These are phyloP conservation scores for Rauvolfia tetraphylla DNA, from an alignment of 257 asterid species.

Conservation along the genomic window DNA sequence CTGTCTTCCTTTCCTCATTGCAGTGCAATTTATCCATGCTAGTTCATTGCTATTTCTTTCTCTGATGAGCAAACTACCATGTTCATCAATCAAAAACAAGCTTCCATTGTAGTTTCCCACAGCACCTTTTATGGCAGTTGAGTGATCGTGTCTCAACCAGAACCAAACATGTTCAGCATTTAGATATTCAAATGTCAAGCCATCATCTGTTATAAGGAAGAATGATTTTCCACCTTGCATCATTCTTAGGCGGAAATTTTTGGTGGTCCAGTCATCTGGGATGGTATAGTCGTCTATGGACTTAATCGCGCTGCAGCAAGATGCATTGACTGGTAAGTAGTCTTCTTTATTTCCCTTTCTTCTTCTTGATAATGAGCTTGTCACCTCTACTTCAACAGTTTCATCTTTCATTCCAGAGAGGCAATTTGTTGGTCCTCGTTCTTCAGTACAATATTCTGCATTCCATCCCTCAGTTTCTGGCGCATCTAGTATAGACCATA, in stretches of 20 bases:
- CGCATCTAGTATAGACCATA: constrained; percentile 77
- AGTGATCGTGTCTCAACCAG: constrained; percentile 73
- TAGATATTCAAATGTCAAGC: constrained; percentile 57
- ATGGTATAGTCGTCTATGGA: constrained; percentile 24
- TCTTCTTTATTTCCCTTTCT: constrained; percentile 47
- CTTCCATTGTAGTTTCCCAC: constrained; percentile 80
- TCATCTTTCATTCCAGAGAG: constrained; percentile 67
- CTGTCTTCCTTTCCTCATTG: constrained; percentile 63
- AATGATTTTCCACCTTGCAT: constrained; percentile 73
- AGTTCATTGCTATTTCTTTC: constrained; percentile 57
- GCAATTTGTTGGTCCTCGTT: constrained; percentile 76
- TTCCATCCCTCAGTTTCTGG: constrained; percentile 97
- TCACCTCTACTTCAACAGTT: constrained; percentile 26
- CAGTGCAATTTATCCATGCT: constrained; percentile 77
- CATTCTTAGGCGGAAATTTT: constrained; percentile 50
- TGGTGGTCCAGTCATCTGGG: constrained; percentile 21
- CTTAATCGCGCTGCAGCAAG: constrained; percentile 24
- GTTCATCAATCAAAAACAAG: constrained; percentile 64
- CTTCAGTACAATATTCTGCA: constrained; percentile 75
- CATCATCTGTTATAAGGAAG: constrained; percentile 51
- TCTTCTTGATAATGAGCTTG: constrained; percentile 40
- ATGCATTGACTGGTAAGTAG: constrained; percentile 39
- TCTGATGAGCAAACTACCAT: constrained; percentile 64
- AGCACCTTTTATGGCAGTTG: constrained; percentile 51
- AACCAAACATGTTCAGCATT: constrained; percentile 61